Conservation (phyloP, 305 asterid genomes). For the Plantago coronopus region DNA sequence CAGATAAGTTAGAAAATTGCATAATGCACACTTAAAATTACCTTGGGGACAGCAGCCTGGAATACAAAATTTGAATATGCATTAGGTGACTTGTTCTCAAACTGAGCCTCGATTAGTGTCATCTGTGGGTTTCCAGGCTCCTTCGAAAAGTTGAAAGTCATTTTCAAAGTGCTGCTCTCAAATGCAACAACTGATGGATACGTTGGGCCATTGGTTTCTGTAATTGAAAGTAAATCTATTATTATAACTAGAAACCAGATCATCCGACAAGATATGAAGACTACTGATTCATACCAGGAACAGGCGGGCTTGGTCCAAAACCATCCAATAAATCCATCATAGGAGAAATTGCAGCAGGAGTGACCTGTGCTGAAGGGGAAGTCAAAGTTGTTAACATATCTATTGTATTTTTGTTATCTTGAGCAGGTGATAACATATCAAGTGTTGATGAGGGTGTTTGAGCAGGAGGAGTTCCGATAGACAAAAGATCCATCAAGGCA, state of each 20-base stretch:
- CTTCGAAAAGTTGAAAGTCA: slow-evolving; percentile 78
- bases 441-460: slow-evolving; percentile 49
- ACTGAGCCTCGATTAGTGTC: slow-evolving; percentile 69
- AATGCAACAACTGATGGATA: slow-evolving; percentile 78
- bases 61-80: slow-evolving; percentile 66
- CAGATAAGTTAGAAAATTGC: neutral
- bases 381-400: slow-evolving; percentile 45
- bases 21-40: slow-evolving; percentile 27
- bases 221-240: slow-evolving; percentile 26
- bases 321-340: slow-evolving; percentile 79
- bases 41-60: slow-evolving; percentile 99
- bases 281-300: slow-evolving; percentile 39
- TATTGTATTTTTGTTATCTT: slow-evolving; percentile 39
- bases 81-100: slow-evolving; percentile 61
- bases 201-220: slow-evolving; percentile 60
- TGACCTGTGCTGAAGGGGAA: slow-evolving; percentile 43
- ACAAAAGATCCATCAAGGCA: slow-evolving; percentile 76
- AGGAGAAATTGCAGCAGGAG: slow-evolving; percentile 53
- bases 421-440: slow-evolving; percentile 44
- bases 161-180: slow-evolving; percentile 74
- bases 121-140: slow-evolving; percentile 70
- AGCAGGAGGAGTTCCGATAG: slow-evolving; percentile 73
- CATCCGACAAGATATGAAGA: slow-evolving; percentile 11
- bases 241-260: slow-evolving; percentile 8
- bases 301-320: slow-evolving; percentile 50